These are phyloP conservation scores for Actinomortierella wolfii DNA, from an alignment of 371 early-diverging fungal species.

Conservation along the genomic window DNA sequence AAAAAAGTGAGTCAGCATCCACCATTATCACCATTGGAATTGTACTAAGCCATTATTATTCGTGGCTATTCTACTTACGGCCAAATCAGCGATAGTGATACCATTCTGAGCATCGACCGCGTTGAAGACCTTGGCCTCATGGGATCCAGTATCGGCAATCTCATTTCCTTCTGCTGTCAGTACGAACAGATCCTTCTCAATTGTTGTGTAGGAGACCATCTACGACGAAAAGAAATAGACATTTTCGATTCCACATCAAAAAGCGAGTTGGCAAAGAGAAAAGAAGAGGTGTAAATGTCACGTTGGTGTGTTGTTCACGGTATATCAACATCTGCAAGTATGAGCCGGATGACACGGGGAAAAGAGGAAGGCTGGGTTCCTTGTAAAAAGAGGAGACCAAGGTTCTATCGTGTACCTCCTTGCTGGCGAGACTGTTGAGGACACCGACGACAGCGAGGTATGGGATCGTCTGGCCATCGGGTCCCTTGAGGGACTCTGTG, in stretches of 20 bases:
- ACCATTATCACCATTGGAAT: no score
- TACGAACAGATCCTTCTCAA: constrained; percentile 80
- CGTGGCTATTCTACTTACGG: constrained; percentile 50
- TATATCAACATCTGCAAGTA: neutral
- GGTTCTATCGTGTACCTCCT: constrained; percentile 67
- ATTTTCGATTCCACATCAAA: neutral
- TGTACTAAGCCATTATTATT: no score
- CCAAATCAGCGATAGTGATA: constrained; percentile 80
- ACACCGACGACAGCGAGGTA: constrained; percentile 81
- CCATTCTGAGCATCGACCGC: constrained; percentile 86
- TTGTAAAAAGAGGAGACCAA: neutral
- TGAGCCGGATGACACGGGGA: neutral
- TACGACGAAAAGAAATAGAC: constrained; percentile 42
- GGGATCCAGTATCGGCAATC: constrained; percentile 86
- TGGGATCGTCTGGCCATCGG: constrained; percentile 62
- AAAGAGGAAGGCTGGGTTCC: neutral
- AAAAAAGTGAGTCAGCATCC: no score
- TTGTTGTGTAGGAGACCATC: constrained; percentile 86
- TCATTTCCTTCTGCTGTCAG: constrained; percentile 89
- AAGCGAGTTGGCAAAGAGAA: neutral
- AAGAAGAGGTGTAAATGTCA: neutral
- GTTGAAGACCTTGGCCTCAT: constrained; percentile 92
- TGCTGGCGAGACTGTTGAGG: constrained; percentile 82
- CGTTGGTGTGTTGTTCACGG: neutral
- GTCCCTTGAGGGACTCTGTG: constrained; percentile 62